phyloP scores from a whole-genome alignment of 129 eudicot species.

The Chrysanthemum lavandulifolium region DNA sequence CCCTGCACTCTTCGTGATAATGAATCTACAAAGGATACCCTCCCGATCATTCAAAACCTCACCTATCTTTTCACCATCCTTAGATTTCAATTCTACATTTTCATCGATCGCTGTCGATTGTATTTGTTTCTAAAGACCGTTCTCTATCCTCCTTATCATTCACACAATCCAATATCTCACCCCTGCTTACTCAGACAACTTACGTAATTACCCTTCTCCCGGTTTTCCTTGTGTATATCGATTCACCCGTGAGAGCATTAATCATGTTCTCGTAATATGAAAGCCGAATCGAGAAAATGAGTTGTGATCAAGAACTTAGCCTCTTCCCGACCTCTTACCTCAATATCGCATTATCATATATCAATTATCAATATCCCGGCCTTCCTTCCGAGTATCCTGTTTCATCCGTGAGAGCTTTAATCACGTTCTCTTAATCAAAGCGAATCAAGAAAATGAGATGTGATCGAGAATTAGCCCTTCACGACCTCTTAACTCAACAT shows the following conservation, averaged over 20 bases:
- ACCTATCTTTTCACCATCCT: conserved; percentile 20
- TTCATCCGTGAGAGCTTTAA: no score
- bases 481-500: conserved; percentile 9
- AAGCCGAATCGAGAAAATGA: no score
- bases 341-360: no score
- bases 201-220: not conserved
- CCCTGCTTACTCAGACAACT: conserved; percentile 22
- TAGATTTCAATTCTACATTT: conserved; percentile 24
- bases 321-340: no score
- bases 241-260: not conserved
- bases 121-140: conserved; percentile 24
- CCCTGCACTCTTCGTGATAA: conserved; percentile 17
- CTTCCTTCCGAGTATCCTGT: no score
- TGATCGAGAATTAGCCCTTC: conserved; percentile 16
- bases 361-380: no score
- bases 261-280: no score
- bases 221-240: conserved; percentile 17
- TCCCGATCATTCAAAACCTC: not conserved
- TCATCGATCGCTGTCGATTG: conserved; percentile 20
- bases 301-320: no score
- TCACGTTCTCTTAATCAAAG: no score
- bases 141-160: conserved; percentile 34
- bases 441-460: not conserved
- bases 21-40: conserved; percentile 6
- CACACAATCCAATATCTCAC: conserved; percentile 9